A percentile compares a stretch with the other conserved stretches of the same genome.
Evolutionary conservation across 2,329 filamentous ascomycete species (phyloP).

Genomic region (Hypoxylon sp.): DNA sequence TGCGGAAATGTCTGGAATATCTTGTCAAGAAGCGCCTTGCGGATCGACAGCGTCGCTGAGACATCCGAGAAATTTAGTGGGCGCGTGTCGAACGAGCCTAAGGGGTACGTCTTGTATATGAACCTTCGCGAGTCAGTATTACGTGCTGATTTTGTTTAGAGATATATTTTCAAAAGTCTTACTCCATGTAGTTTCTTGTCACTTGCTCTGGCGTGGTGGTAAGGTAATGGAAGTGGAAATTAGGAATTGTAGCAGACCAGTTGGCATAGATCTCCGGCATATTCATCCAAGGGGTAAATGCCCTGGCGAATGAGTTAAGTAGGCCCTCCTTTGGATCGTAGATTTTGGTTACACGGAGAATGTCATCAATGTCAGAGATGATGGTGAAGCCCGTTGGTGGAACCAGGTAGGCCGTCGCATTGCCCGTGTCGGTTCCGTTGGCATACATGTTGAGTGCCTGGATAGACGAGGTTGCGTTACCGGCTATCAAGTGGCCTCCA

Average conservation of each 20-base stretch:
- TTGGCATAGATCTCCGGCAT: constrained; percentile 86
- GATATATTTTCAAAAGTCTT: constrained; percentile 20
- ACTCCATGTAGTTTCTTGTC: constrained; percentile 83
- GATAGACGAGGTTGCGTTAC: constrained; percentile 74
- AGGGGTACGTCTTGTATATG: constrained; percentile 83
- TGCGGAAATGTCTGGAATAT: constrained; percentile 82
- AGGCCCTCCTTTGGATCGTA: constrained; percentile 81
- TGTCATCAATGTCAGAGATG: constrained; percentile 84
- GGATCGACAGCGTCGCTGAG: constrained; percentile 78
- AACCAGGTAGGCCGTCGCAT: constrained; percentile 82
- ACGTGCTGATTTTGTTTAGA: background rate
- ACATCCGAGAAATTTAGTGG: constrained; percentile 86
- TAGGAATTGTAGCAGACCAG: constrained; percentile 75
- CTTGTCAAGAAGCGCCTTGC: constrained; percentile 77
- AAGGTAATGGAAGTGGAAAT: constrained; percentile 85
- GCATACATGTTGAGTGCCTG: constrained; percentile 79
- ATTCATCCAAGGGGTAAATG: constrained; percentile 81
- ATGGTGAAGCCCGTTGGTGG: constrained; percentile 79
- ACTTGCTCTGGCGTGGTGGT: constrained; percentile 85
- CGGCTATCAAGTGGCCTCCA: constrained; percentile 67
- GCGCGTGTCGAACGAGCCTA: constrained; percentile 82
- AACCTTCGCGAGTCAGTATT: constrained; percentile 57
- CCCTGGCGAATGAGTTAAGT: constrained; percentile 80
- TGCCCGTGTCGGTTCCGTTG: constrained; percentile 75
- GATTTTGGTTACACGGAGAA: constrained; percentile 85